These are phyloP conservation scores for Chrysanthemum seticuspe DNA, from an alignment of 129 eudicot species.

Conservation along the genomic window DNA sequence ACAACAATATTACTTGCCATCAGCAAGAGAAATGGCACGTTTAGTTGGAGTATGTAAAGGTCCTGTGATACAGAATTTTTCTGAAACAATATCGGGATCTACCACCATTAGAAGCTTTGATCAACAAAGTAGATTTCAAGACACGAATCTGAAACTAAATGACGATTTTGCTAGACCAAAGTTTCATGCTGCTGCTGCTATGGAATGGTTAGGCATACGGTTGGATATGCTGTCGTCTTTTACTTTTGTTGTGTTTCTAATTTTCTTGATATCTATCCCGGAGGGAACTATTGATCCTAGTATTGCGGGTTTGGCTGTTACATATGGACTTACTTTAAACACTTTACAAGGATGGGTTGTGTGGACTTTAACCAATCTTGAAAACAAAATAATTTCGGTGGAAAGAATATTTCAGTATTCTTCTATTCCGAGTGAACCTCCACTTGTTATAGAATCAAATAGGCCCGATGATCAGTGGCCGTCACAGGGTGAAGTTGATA, in stretches of 20 bases:
- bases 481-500: conserved; percentile 36
- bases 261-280: conserved; percentile 40
- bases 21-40: no score
- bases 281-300: conserved; percentile 52
- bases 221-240: conserved; percentile 36
- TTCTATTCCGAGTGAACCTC: conserved; percentile 34
- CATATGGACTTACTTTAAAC: conserved; percentile 50
- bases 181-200: conserved; percentile 43
- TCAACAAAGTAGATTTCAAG: conserved; percentile 38
- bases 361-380: conserved; percentile 39
- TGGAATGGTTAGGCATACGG: conserved; percentile 50
- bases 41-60: no score
- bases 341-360: conserved; percentile 39
- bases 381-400: conserved; percentile 22
- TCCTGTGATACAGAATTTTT: no score
- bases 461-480: conserved; percentile 33
- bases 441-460: conserved; percentile 34
- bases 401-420: conserved; percentile 44
- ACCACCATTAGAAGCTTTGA: conserved; percentile 41
- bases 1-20: no score
- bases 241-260: conserved; percentile 34
- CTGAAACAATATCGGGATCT: not conserved
- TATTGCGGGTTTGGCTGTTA: conserved; percentile 42
- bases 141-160: conserved; percentile 31
- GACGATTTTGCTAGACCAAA: conserved; percentile 42